A percentile compares a stretch with the other conserved stretches of the same genome.
Evolutionary conservation across 805 yeast species (phyloP).

Genomic region (Metschnikowia anglica): DNA sequence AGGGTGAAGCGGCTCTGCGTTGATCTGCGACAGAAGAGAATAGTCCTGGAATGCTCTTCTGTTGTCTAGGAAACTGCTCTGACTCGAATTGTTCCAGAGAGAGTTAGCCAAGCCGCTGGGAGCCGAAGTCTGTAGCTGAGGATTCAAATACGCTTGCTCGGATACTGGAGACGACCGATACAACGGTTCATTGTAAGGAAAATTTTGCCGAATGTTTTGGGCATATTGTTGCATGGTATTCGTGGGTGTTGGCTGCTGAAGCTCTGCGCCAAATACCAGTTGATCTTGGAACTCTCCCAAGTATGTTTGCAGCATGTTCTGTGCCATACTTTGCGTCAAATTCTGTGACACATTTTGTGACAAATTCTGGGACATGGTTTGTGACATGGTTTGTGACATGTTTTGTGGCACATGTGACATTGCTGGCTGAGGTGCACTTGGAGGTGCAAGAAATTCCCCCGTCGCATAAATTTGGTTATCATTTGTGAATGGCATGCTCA

Average conservation of each 20-base stretch:
- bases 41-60: slow-evolving; percentile 13
- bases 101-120: slow-evolving; percentile 2
- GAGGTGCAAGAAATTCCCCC: background rate
- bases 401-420: background rate
- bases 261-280: slow-evolving; percentile 1
- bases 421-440: background rate
- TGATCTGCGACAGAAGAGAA: slow-evolving; percentile 5
- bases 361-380: background rate
- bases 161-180: slow-evolving; percentile 3
- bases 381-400: background rate
- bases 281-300: slow-evolving; percentile 1
- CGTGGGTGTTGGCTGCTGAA: slow-evolving; percentile 5
- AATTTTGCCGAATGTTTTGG: slow-evolving; percentile 11
- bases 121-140: slow-evolving; percentile 4
- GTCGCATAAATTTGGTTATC: background rate
- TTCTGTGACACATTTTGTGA: background rate
- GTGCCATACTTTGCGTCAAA: background rate
- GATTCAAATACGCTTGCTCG: slow-evolving; percentile 5
- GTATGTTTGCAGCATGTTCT: background rate
- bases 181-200: slow-evolving; percentile 7
- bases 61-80: slow-evolving; percentile 14
- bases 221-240: slow-evolving; percentile 11
- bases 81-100: slow-evolving; percentile 17
- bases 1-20: slow-evolving; percentile 13
- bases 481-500: background rate